Conservation (phyloP, 176 grass and related monocot genomes). For the Typha latifolia region DNA sequence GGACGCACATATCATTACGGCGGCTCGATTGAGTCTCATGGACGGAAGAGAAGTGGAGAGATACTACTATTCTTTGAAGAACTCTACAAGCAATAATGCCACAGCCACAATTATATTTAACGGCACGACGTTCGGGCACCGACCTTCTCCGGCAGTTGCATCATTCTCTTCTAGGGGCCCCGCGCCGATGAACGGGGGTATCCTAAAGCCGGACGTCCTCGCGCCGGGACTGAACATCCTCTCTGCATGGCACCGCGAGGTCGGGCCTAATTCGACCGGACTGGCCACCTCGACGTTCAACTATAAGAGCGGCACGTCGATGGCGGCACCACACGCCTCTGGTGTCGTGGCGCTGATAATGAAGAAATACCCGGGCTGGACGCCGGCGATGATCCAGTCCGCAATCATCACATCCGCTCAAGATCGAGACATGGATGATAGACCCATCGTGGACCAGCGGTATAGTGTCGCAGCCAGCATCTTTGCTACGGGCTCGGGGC, state of each 20-base stretch:
- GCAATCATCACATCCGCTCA: conserved; percentile 64
- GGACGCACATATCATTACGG: conserved; percentile 26
- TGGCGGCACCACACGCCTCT: conserved; percentile 52
- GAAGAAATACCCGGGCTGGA: conserved; percentile 45
- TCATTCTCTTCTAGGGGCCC: conserved; percentile 59
- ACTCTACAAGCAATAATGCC: conserved; percentile 5
- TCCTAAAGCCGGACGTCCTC: conserved; percentile 57
- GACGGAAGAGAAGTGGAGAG: conserved; percentile 30
- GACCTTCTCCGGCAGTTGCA: conserved; percentile 32
- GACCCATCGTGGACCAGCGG: conserved; percentile 37
- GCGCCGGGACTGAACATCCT: conserved; percentile 65
- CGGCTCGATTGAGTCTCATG: conserved; percentile 20
- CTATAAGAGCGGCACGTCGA: conserved; percentile 53
- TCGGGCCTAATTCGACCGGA: conserved; percentile 1
- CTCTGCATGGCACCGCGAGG: conserved; percentile 35
- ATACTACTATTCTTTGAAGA: not conserved
- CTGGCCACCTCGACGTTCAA: conserved; percentile 14
- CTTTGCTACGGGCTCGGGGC: conserved; percentile 43
- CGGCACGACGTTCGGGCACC: conserved; percentile 21
- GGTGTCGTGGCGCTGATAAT: conserved; percentile 39
- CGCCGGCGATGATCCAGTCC: conserved; percentile 46
- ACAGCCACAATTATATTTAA: conserved; percentile 43
- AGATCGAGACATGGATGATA: conserved; percentile 16
- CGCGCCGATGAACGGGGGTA: conserved; percentile 20
- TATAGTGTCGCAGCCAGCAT: conserved; percentile 10